These are phyloP conservation scores for Vigna radiata DNA, from an alignment of 306 rosid species.

Conservation along the genomic window DNA sequence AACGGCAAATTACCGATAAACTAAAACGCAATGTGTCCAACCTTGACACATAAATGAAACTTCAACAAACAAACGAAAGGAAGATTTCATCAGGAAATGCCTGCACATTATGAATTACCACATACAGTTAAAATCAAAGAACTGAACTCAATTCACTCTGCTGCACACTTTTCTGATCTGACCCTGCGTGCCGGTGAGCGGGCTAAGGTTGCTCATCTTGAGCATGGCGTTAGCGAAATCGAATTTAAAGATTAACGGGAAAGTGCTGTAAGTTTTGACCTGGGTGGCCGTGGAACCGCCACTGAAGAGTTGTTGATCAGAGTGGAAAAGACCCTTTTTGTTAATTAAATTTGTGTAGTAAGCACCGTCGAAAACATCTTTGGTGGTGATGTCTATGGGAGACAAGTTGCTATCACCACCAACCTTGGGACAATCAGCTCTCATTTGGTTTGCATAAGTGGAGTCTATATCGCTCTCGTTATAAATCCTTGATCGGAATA, in stretches of 20 bases:
- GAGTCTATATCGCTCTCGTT: slow-evolving; percentile 55
- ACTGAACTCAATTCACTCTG: slow-evolving; percentile 16
- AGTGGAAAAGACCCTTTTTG: slow-evolving; percentile 57
- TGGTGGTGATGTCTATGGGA: slow-evolving; percentile 47
- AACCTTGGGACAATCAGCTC: slow-evolving; percentile 45
- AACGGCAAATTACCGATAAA: background rate
- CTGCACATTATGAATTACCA: background rate
- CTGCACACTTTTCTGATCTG: slow-evolving; percentile 55
- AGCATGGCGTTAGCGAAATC: slow-evolving; percentile 58
- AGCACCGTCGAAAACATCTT: slow-evolving; percentile 44
- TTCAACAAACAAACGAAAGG: background rate
- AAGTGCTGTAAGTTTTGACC: slow-evolving; percentile 36
- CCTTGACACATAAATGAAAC: background rate
- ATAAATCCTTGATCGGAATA: slow-evolving; percentile 48
- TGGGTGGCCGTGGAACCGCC: slow-evolving; percentile 49
- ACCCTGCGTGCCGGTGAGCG: slow-evolving; percentile 54
- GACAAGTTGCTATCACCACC: slow-evolving; percentile 49
- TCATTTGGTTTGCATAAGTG: slow-evolving; percentile 38
- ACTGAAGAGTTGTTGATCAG: slow-evolving; percentile 54
- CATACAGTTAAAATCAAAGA: background rate
- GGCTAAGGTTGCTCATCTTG: slow-evolving; percentile 62
- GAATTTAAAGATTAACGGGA: slow-evolving; percentile 19
- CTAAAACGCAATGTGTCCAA: background rate
- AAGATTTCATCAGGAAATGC: background rate
- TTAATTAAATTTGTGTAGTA: slow-evolving; percentile 51